Base-by-base conservation (phyloP, 1,284 basidiomycete species). In the Ganoderma lucidum region DNA sequence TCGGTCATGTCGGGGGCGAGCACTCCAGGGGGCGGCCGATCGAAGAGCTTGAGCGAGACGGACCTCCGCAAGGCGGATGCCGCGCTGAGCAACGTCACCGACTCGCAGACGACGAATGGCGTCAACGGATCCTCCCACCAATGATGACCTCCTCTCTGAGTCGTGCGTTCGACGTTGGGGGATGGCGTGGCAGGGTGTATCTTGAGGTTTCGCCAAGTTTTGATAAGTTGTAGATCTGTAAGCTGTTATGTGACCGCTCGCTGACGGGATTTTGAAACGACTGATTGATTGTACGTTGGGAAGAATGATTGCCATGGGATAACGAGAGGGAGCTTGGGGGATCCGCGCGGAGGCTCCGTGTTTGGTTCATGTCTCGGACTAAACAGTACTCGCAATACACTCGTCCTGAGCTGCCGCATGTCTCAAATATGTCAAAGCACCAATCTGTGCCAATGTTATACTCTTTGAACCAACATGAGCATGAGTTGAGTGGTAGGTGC, bases 1-100 rank as follows among this genome's bases (percentile, higher is more conserved):
- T 95, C 93, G 12, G 89, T 95, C 41, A 90, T 93, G 77, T 96
- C 94, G 59, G 96, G 96, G 42, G 90, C 93, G 5, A 95, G 93
- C 78, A 98, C 96, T 0, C 96, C 96, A 0, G 94, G 93, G 2
- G 93, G 93, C 41, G 92, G 91, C 4, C 84, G 87, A 44, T 91
- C 90, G 77, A 89, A 87, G 75, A 94, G 90, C 73, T 81, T 97
- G 70, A 95, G 91, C 78, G 96, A 97, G 81, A 86, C 88, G 61
- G 96, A 97, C 79, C 81, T 98, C 73, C 86, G 86, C 76, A 87
- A 88, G 80, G 96, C 96, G 8, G 96, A 97, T 75, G 93, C 90
- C 28, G 95, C 93, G 6, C 86, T 98, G 71, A 92, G 87, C 76
- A 86, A 89, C 75, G 89, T 91, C 41, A 87, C 85, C 68, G 84